These are phyloP conservation scores for Penicillium pancosmium DNA, from an alignment of 495 filamentous ascomycete genomes.

Conservation along the genomic window DNA sequence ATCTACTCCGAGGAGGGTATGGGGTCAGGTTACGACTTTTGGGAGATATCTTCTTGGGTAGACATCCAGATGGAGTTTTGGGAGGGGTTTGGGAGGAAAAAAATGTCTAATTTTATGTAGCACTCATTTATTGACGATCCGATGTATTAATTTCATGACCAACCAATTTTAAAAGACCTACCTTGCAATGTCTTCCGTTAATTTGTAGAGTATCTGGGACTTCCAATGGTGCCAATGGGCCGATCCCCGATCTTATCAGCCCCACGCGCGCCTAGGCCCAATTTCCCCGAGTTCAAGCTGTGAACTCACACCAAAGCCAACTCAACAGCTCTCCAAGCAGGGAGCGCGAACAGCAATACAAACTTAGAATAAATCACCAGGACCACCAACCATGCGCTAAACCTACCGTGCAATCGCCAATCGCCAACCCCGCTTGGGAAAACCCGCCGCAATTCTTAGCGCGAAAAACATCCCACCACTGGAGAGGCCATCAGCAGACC, in stretches of 20 bases:
- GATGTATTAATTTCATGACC: not conserved
- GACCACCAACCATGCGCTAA: too few relatives aligned
- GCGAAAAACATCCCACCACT: constrained; percentile 1
- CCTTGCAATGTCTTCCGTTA: not conserved
- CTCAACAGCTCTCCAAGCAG: not conserved
- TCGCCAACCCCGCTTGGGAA: too few relatives aligned
- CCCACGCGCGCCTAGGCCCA: constrained; percentile 9
- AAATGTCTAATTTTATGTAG: not conserved
- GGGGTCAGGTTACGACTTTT: not conserved
- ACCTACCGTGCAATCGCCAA: too few relatives aligned
- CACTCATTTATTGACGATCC: not conserved
- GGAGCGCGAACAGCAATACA: too few relatives aligned
- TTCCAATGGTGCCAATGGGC: not conserved
- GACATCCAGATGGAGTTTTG: not conserved
- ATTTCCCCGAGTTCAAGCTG: constrained; percentile 8
- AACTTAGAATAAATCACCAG: too few relatives aligned
- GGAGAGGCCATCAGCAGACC: not conserved
- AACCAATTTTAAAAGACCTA: not conserved
- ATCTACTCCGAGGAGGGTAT: not conserved
- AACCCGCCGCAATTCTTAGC: not conserved
- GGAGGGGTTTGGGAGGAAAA: not conserved
- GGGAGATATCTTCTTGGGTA: not conserved
- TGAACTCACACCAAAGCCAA: not conserved
- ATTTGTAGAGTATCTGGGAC: not conserved
- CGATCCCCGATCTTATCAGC: constrained; percentile 16